phyloP scores from a whole-genome alignment of 805 yeast genomes.

The Saturnispora gosingensis region DNA sequence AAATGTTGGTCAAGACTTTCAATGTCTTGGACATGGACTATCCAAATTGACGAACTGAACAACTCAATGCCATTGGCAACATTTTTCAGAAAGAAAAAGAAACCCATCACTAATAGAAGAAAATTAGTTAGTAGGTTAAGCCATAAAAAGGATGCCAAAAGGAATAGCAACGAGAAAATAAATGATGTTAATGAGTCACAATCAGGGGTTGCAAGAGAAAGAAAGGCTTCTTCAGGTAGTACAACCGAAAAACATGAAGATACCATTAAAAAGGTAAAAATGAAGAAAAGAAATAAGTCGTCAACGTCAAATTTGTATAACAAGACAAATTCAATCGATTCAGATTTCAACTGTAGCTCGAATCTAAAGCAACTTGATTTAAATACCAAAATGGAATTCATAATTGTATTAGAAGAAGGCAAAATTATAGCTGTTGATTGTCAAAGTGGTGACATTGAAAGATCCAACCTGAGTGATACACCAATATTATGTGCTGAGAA shows the following conservation, averaged over 20 bases:
- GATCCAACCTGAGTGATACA: slow-evolving; percentile 24
- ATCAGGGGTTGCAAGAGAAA: not conserved
- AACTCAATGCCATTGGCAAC: slow-evolving; percentile 39
- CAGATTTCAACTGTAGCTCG: slow-evolving; percentile 24
- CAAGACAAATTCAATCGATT: slow-evolving; percentile 26
- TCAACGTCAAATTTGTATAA: not conserved
- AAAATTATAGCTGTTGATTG: slow-evolving; percentile 40
- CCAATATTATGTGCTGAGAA: slow-evolving; percentile 44
- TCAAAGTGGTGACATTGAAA: slow-evolving; percentile 35
- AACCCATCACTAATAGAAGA: slow-evolving; percentile 30
- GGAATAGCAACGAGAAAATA: not conserved
- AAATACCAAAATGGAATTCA: slow-evolving; percentile 35
- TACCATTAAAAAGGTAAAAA: not conserved
- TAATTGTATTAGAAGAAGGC: slow-evolving; percentile 46
- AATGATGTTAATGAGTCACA: not conserved
- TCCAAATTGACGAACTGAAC: slow-evolving; percentile 32
- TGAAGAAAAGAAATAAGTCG: not conserved
- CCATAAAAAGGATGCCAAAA: slow-evolving; percentile 7
- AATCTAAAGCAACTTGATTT: slow-evolving; percentile 22
- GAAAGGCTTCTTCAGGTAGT: not conserved
- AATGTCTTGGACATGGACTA: slow-evolving; percentile 51
- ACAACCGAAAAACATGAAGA: not conserved
- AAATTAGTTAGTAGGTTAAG: slow-evolving; percentile 16
- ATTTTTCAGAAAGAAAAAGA: slow-evolving; percentile 50
- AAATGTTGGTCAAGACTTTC: slow-evolving; percentile 53